Conservation (phyloP, 2,329 filamentous ascomycete genomes). For the Cytospora schulzeri region DNA sequence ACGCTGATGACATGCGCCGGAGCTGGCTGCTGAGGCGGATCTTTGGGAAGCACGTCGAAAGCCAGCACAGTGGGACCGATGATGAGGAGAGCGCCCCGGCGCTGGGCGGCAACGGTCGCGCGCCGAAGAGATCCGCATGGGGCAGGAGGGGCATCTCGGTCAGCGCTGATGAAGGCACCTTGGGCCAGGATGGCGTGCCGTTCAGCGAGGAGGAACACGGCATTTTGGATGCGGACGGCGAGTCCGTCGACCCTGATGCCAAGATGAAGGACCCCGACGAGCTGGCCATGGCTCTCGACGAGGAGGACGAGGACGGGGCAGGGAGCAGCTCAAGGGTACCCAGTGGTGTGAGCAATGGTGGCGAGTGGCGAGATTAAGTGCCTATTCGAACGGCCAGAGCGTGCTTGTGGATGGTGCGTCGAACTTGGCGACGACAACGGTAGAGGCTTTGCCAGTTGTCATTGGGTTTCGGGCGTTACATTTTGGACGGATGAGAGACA, state of each 20-base stretch:
- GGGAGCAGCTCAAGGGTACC: conserved; percentile 36
- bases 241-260: conserved; percentile 59
- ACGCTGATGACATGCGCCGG: conserved; percentile 82
- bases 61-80: conserved; percentile 50
- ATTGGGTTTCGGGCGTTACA: neutral
- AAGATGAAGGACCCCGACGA: conserved; percentile 70
- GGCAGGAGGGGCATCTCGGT: conserved; percentile 66
- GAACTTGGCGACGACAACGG: neutral
- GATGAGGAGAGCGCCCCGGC: conserved; percentile 63
- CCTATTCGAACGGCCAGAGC: neutral
- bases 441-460: neutral
- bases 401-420: neutral
- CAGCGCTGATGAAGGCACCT: conserved; percentile 64
- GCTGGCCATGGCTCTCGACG: conserved; percentile 59
- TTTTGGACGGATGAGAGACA: neutral
- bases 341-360: conserved; percentile 47
- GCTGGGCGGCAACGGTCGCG: conserved; percentile 43
- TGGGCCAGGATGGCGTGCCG: conserved; percentile 51
- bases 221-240: conserved; percentile 39
- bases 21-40: conserved; percentile 83
- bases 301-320: conserved; percentile 56
- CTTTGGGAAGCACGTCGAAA: conserved; percentile 63
- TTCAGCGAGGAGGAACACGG: conserved; percentile 41
- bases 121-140: conserved; percentile 55
- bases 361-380: conserved; percentile 45